Conservation (phyloP, 768 basidiomycete species). For the Boletus rubescentipes region DNA sequence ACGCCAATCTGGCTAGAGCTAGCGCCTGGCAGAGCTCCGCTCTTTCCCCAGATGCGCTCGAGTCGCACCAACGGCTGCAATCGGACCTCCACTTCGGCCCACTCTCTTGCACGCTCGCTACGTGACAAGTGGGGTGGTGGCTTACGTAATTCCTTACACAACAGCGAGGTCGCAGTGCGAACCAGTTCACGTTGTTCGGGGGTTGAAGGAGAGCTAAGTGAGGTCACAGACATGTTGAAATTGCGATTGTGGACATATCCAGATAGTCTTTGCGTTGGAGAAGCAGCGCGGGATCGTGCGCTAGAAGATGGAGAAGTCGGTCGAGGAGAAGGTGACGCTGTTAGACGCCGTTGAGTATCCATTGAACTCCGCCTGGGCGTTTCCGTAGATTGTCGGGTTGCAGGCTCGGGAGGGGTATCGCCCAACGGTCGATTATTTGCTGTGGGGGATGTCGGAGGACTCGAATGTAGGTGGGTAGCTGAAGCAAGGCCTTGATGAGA, state of each 20-base stretch:
- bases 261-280: conserved; percentile 43
- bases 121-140: conserved; percentile 57
- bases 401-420: conserved; percentile 32
- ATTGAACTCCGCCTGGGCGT: conserved; percentile 16
- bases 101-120: conserved; percentile 54
- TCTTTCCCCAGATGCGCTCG: conserved; percentile 78
- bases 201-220: conserved; percentile 47
- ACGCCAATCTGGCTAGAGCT: conserved; percentile 41
- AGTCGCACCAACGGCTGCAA: conserved; percentile 59
- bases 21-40: conserved; percentile 42
- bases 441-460: conserved; percentile 29
- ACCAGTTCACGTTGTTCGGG: conserved; percentile 68
- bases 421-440: conserved; percentile 30
- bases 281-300: conserved; percentile 43
- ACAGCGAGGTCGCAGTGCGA: conserved; percentile 57
- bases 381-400: conserved; percentile 34
- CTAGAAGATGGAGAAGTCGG: conserved; percentile 45
- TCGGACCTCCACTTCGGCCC: conserved; percentile 74
- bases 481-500: conserved; percentile 45
- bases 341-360: conserved; percentile 27
- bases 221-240: conserved; percentile 59
- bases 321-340: conserved; percentile 34
- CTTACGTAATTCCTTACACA: conserved; percentile 65
- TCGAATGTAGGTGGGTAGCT: conserved; percentile 49
- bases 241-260: conserved; percentile 54